These are phyloP conservation scores for Malus sylvestris DNA, from an alignment of 306 rosid species.

Conservation along the genomic window DNA sequence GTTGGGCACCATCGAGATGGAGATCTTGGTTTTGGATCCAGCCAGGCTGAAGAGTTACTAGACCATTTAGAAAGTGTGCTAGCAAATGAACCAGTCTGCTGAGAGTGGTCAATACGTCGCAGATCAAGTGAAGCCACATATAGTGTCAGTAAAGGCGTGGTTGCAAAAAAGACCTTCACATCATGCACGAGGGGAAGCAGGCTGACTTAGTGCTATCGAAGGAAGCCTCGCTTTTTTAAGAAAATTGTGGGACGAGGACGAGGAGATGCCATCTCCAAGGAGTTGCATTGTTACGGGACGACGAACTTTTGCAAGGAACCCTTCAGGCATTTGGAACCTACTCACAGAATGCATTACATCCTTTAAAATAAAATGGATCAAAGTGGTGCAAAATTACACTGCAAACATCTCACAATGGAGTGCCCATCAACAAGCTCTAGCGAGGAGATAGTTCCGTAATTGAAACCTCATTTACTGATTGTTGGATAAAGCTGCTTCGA, in stretches of 20 bases:
- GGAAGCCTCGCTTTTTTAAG: too few species aligned
- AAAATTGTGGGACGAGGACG: too few species aligned
- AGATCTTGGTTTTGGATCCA: conserved; percentile 55
- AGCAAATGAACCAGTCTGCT: conserved; percentile 63
- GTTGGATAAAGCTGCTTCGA: background rate
- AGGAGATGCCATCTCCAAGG: too few species aligned
- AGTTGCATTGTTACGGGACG: too few species aligned
- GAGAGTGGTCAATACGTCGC: conserved; percentile 61
- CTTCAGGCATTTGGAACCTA: too few species aligned
- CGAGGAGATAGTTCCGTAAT: background rate
- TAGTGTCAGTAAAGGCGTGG: conserved; percentile 62
- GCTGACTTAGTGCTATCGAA: conserved; percentile 43
- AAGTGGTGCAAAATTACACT: background rate
- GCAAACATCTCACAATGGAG: too few species aligned
- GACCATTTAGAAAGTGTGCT: conserved; percentile 68
- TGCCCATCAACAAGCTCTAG: too few species aligned
- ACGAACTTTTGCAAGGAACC: too few species aligned
- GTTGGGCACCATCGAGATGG: conserved; percentile 76
- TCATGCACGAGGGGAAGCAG: conserved; percentile 41
- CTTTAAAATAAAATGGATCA: too few species aligned
- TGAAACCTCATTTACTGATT: background rate
- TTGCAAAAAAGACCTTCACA: conserved; percentile 49
- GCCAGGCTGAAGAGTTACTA: conserved; percentile 63
- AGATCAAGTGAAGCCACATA: conserved; percentile 56
- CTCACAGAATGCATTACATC: too few species aligned